Conservation (phyloP, 345 rosid genomes). For the Moricandia arvensis region DNA sequence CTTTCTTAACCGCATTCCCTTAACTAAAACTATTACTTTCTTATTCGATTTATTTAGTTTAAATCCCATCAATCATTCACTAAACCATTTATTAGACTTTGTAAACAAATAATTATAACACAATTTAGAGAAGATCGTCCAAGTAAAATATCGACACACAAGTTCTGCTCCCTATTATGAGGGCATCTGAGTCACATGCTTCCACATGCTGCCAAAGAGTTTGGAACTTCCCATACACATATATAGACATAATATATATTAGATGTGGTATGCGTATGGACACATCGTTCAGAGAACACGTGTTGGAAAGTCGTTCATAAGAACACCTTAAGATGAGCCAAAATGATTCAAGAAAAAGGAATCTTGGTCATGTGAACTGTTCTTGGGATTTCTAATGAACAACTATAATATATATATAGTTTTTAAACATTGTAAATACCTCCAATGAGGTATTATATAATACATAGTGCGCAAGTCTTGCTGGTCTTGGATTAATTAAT, state of each 20-base stretch:
- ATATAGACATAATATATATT: not conserved
- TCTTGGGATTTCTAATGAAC: not conserved
- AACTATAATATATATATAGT: not conserved
- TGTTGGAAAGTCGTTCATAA: slow-evolving; percentile 14
- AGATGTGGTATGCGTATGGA: slow-evolving; percentile 25
- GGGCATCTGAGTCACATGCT: slow-evolving; percentile 42
- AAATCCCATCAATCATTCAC: slow-evolving; percentile 23
- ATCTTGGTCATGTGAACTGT: slow-evolving; percentile 36
- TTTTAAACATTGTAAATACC: not conserved
- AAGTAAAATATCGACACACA: slow-evolving; percentile 37
- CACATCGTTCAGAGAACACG: slow-evolving; percentile 28
- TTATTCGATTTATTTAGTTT: not conserved
- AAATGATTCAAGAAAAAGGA: not conserved
- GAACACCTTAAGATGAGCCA: slow-evolving; percentile 24
- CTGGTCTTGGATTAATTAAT: slow-evolving; percentile 12
- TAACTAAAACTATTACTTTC: not conserved
- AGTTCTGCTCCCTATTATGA: slow-evolving; percentile 40
- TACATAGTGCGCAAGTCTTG: slow-evolving; percentile 1
- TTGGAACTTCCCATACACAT: slow-evolving; percentile 34
- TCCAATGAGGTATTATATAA: not conserved
- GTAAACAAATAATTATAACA: not conserved
- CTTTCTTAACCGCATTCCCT: slow-evolving; percentile 16
- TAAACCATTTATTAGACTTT: not conserved
- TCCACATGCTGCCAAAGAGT: slow-evolving; percentile 40
- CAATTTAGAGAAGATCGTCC: slow-evolving; percentile 12